Evolutionary conservation across 768 basidiomycete genomes (phyloP), one percentile per base, ranked within the genome.

Genomic region (Termitomyces sp.): DNA sequence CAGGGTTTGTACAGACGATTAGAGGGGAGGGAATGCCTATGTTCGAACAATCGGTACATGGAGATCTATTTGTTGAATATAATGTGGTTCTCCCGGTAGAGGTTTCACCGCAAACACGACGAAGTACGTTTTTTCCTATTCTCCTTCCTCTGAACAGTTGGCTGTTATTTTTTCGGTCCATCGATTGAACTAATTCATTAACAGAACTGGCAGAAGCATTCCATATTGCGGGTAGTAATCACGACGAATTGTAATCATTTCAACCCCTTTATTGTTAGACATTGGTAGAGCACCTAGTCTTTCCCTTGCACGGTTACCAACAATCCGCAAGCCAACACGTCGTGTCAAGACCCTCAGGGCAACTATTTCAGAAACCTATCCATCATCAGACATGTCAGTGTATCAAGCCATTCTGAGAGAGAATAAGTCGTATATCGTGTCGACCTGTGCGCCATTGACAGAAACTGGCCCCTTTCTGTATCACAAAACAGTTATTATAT

Each of bases 51-150:
- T 71, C 74, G 10, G 67, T 71, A n/a, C 77, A 83, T 60, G 97
- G 97, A 15, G 87, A 96, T 68, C 75, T 99, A 47, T 98, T 84
- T 64, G 79, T 99, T 53, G 95, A 98, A 70, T 99, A 96, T 73
- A 91, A 83, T 55, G 91, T 99, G 49, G 86, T 98, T 17, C 72
- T 99, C 53, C 97, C 97, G 3, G 72, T 80, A 49, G 79, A 86
- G 54, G 71, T 99, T 35, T 77, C 85, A 48, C 65, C 81, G 49
- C 80, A 86, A 49, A 82, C 82, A 58, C 84, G 84, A 63, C 80
- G 76, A 68, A 91, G 96, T 98, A 68, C 78, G 94, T 80, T 19
- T 17, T 33, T 26, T 43, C 46, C 41, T 9, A 15, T 15, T 23
- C 12, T 35, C 15, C 19, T 35, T 21, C 19, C 15, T 35, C 17